Percentiles rank a stretch among this genome's conserved stretches.
Evolutionary conservation across 2,329 filamentous ascomycete genomes (phyloP).

Genomic region (Alternaria longipes): DNA sequence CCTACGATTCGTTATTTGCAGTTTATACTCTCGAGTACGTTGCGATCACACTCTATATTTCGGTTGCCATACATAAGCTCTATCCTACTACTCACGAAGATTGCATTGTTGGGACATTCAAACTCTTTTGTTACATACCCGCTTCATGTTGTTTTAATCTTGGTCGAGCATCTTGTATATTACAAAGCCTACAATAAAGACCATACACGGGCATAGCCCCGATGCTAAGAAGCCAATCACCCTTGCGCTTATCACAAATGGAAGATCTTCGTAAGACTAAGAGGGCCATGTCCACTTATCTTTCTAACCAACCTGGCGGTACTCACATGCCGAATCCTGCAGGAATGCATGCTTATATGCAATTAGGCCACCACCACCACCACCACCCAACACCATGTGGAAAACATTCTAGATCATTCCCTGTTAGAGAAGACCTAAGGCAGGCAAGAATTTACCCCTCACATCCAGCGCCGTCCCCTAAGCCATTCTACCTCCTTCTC

Average conservation of each 20-base stretch:
- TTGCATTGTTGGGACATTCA: background rate
- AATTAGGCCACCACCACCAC: background rate
- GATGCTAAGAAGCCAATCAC: background rate
- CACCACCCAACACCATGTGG: background rate
- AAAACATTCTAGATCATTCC: background rate
- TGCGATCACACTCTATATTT: background rate
- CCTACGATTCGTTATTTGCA: background rate
- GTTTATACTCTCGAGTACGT: background rate
- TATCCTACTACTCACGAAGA: background rate
- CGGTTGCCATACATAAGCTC: background rate
- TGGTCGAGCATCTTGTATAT: background rate
- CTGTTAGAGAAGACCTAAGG: background rate
- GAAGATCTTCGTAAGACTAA: background rate
- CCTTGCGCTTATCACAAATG: background rate
- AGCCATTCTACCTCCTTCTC: background rate
- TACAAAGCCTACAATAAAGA: background rate
- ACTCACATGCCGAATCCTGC: background rate
- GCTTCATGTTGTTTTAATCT: background rate
- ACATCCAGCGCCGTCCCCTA: background rate
- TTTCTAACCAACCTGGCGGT: background rate
- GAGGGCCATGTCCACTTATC: background rate
- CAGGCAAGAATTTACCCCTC: background rate
- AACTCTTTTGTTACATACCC: background rate
- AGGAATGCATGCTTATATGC: slow-evolving; percentile 6
- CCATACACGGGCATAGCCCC: background rate